Percentiles rank a stretch among this genome's conserved stretches.
Evolutionary conservation across 1,284 basidiomycete genomes (phyloP).

Genomic region (Nidula niveotomentosa): DNA sequence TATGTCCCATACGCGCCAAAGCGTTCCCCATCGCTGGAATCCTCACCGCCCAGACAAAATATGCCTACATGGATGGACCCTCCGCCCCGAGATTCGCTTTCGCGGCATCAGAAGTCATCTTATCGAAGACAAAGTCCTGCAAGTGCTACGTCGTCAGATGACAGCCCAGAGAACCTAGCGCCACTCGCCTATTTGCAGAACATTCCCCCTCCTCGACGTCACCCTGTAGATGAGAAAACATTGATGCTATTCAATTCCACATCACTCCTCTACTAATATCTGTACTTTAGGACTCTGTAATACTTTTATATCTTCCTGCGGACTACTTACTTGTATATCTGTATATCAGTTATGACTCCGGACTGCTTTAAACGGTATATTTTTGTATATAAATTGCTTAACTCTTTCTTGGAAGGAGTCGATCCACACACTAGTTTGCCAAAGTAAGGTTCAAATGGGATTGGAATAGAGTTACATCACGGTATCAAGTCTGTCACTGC

Average conservation of each 20-base stretch:
- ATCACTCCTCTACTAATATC: constrained; percentile 15
- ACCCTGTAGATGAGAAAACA: constrained; percentile 57
- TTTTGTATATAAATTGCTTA: background rate
- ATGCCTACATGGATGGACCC: constrained; percentile 29
- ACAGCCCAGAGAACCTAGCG: constrained; percentile 37
- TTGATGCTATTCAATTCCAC: constrained; percentile 44
- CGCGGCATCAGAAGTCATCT: constrained; percentile 9
- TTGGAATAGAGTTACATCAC: no score
- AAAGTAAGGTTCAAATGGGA: no score
- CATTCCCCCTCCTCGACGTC: constrained; percentile 41
- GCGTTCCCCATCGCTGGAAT: constrained; percentile 16
- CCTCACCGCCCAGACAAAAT: constrained; percentile 19
- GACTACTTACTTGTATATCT: no score
- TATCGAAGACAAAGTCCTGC: constrained; percentile 20
- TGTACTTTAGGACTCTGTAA: no score
- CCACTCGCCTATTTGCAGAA: constrained; percentile 54
- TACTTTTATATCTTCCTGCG: no score
- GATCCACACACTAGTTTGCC: no score
- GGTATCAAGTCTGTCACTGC: background rate
- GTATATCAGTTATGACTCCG: no score
- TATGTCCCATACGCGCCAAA: constrained; percentile 39
- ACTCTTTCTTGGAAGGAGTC: background rate
- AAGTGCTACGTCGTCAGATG: constrained; percentile 28
- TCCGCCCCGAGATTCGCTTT: constrained; percentile 13
- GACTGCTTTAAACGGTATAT: background rate